Conservation (phyloP, 352 stramenopile species). For the Pythium utonaiense region DNA sequence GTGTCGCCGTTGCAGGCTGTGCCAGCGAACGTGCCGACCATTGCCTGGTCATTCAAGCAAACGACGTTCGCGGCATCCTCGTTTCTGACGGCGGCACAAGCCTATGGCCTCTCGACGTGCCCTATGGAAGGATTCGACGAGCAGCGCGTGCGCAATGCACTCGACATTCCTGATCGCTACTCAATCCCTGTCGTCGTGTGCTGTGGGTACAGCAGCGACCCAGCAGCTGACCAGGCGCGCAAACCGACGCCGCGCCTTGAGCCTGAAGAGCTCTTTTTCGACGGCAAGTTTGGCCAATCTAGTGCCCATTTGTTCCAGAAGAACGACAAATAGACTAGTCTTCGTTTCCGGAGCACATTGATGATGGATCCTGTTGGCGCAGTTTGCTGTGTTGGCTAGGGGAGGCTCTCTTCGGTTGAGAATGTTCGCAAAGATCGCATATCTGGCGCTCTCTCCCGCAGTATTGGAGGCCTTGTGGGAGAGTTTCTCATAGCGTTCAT, state of each 20-base stretch:
- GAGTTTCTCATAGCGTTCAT: no score
- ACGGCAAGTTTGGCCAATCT: constrained; percentile 77
- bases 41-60: constrained; percentile 83
- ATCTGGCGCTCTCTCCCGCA: no score
- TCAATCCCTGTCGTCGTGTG: constrained; percentile 67
- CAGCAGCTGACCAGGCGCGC: constrained; percentile 24
- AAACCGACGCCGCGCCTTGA: constrained; percentile 44
- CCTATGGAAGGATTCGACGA: constrained; percentile 83
- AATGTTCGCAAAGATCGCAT: no score
- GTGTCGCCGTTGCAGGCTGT: constrained; percentile 63
- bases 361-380: no score
- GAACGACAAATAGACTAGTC: constrained; percentile 3
- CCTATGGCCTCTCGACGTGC: constrained; percentile 64
- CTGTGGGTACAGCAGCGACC: constrained; percentile 42
- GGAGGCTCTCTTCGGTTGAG: no score
- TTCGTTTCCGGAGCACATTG: no score
- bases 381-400: no score
- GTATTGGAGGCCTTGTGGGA: no score
- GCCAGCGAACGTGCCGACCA: constrained; percentile 55
- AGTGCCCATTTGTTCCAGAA: constrained; percentile 53
- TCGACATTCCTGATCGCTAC: constrained; percentile 82
- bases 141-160: constrained; percentile 45
- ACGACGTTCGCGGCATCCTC: constrained; percentile 65
- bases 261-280: constrained; percentile 76
- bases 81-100: constrained; percentile 68